Percentiles rank a stretch among this genome's conserved stretches.
Evolutionary conservation across 805 yeast genomes (phyloP).

Genomic region (Wickerhamiella kazuoi): DNA sequence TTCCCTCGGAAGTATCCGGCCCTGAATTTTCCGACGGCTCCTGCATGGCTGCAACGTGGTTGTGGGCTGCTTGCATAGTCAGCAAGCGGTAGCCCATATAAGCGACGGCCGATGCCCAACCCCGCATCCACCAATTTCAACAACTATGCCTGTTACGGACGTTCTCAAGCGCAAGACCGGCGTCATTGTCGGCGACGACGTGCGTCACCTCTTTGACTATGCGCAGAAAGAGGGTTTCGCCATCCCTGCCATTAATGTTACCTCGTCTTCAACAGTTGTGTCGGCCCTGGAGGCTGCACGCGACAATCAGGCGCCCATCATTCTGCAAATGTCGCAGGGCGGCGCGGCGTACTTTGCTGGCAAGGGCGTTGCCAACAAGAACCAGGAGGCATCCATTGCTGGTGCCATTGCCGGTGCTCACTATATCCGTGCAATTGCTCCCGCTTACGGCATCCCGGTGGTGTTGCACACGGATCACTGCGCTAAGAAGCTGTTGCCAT

Average conservation of each 20-base stretch:
- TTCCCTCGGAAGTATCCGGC: too few relatives aligned
- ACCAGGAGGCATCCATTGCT: constrained; percentile 84
- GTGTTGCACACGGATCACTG: constrained; percentile 97
- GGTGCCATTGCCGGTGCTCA: constrained; percentile 97
- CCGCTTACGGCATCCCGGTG: constrained; percentile 92
- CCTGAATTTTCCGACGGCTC: too few relatives aligned
- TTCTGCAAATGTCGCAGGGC: constrained; percentile 94
- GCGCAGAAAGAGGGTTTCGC: constrained; percentile 90
- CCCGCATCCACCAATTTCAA: too few relatives aligned
- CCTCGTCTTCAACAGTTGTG: constrained; percentile 91
- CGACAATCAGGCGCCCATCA: constrained; percentile 86
- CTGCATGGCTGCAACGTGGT: too few relatives aligned
- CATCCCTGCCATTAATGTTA: constrained; percentile 95
- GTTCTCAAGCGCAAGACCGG: constrained; percentile 83
- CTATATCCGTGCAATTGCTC: constrained; percentile 92
- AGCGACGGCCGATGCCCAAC: too few relatives aligned
- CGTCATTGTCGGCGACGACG: constrained; percentile 98
- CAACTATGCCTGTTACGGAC: constrained; percentile 33
- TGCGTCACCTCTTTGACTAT: constrained; percentile 56
- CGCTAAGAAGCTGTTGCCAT: constrained; percentile 92
- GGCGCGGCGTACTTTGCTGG: constrained; percentile 99
- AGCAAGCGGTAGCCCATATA: too few relatives aligned
- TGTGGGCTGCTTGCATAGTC: too few relatives aligned
- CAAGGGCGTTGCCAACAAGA: constrained; percentile 88
- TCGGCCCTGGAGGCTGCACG: constrained; percentile 97